Percentiles rank a stretch among this genome's conserved stretches.
Evolutionary conservation across 164 flowering plant species (phyloP).

Genomic region (Paratinospora sagittata): DNA sequence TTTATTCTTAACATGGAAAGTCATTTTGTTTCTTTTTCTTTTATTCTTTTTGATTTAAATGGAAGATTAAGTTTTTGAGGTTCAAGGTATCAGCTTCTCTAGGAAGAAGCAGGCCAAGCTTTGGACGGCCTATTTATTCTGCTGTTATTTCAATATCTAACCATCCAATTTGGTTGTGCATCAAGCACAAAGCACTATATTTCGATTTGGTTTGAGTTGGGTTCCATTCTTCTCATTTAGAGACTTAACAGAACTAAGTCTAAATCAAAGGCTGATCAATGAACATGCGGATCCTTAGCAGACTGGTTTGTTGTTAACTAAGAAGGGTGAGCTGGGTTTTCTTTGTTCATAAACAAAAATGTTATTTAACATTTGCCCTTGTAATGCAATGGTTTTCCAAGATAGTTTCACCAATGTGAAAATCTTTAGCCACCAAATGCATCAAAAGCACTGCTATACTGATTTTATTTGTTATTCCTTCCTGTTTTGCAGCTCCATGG

Average conservation of each 20-base stretch:
- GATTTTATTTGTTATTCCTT: neutral
- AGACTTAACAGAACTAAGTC: no score
- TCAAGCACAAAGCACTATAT: neutral
- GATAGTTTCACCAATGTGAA: no score
- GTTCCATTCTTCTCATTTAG: no score
- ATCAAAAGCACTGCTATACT: neutral
- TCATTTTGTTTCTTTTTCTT: neutral
- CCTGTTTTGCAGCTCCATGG: constrained; percentile 29
- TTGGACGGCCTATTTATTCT: neutral
- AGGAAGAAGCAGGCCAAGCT: neutral
- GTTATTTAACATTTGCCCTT: no score
- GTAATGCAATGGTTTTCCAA: no score
- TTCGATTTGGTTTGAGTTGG: no score
- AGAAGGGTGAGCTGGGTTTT: neutral
- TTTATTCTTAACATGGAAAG: neutral
- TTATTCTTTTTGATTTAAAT: neutral
- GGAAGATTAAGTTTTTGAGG: neutral
- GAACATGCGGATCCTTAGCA: neutral
- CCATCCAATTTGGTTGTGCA: neutral
- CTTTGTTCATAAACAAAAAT: no score
- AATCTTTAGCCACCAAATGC: no score
- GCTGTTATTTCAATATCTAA: neutral
- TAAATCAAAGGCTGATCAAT: no score
- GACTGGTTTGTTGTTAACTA: neutral
- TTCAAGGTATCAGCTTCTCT: neutral